phyloP scores from a whole-genome alignment of 495 filamentous ascomycete species.

The Talaromyces nanjingensis region DNA sequence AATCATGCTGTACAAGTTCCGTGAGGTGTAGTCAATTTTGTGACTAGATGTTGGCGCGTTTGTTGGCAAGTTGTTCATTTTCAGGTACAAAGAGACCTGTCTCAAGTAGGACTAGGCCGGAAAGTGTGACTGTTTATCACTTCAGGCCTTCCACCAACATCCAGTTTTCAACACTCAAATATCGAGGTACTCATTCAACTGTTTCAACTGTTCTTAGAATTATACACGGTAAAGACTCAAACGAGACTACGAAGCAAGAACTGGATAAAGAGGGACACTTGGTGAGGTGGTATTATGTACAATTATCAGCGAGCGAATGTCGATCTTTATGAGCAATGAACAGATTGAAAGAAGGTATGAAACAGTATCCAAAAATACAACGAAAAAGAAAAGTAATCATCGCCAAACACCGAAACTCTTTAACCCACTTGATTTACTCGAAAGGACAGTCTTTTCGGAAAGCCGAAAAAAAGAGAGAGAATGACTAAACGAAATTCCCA shows the following conservation, averaged over 20 bases:
- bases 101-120: neutral
- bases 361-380: neutral
- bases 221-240: neutral
- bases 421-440: neutral
- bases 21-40: neutral
- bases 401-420: neutral
- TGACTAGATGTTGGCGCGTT: neutral
- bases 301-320: conserved; percentile 8
- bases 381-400: neutral
- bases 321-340: neutral
- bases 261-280: neutral
- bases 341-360: neutral
- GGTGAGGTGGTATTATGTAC: conserved; percentile 8
- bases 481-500: conserved; percentile 9
- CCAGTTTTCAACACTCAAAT: neutral
- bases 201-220: neutral
- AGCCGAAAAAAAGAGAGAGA: neutral
- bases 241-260: neutral
- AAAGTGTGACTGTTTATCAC: neutral
- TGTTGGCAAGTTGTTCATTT: neutral
- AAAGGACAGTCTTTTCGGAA: neutral
- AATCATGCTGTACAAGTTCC: neutral
- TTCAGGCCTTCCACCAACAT: neutral
- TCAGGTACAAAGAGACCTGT: neutral
- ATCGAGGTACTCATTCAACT: neutral